phyloP scores from a whole-genome alignment of 148 eudicot genomes.

The Cornus suecica region DNA sequence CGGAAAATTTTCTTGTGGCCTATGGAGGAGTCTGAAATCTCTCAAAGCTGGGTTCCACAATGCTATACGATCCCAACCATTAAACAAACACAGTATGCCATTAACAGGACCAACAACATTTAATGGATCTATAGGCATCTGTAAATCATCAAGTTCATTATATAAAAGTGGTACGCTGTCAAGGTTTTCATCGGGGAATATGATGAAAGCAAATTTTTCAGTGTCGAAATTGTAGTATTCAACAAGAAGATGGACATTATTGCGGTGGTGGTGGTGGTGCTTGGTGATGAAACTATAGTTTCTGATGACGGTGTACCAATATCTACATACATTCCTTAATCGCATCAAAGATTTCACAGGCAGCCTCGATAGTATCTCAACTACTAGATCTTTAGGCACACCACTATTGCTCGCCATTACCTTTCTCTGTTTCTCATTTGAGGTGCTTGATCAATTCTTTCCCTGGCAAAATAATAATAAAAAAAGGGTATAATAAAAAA shows the following conservation, averaged over 20 bases:
- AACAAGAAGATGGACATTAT: background rate
- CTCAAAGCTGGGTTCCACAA: constrained; percentile 3
- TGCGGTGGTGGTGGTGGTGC: background rate
- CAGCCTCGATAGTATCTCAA: background rate
- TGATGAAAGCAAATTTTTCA: background rate
- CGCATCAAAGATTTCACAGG: background rate
- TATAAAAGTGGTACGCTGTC: background rate
- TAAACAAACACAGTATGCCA: background rate
- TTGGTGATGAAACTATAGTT: background rate
- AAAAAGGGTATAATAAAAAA: too few relatives aligned
- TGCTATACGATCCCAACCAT: background rate
- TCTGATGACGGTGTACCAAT: background rate
- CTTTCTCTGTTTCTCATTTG: background rate
- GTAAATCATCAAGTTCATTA: background rate
- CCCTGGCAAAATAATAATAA: too few relatives aligned
- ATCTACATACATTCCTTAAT: background rate
- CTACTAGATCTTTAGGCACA: background rate
- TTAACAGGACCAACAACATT: background rate
- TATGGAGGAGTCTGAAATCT: background rate
- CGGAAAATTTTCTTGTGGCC: background rate
- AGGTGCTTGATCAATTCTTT: too few relatives aligned
- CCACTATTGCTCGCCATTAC: background rate
- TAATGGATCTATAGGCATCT: too few relatives aligned
- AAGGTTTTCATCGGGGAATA: background rate
- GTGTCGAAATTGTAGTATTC: background rate